Evolutionary conservation across 495 filamentous ascomycete genomes (phyloP).

Genomic region (Tetracladium marchalianum): DNA sequence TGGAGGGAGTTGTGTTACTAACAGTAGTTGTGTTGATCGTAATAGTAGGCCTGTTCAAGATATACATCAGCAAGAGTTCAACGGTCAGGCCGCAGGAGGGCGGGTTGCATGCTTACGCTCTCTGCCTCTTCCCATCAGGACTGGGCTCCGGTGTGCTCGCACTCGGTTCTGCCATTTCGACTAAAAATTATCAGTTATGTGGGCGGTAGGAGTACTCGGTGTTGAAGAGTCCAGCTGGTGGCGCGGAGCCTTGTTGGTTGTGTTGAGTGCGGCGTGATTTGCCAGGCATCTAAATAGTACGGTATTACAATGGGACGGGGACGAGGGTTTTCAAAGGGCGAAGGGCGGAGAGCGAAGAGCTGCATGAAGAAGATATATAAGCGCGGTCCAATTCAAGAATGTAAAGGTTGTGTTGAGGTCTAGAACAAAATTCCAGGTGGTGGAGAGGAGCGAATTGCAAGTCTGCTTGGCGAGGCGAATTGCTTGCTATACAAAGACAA

Average conservation of each 20-base stretch:
- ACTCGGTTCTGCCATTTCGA: constrained; percentile 8
- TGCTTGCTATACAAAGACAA: too few relatives aligned
- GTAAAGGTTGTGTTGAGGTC: too few relatives aligned
- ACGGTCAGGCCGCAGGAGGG: not conserved
- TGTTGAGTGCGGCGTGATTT: constrained; percentile 6
- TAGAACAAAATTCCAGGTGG: too few relatives aligned
- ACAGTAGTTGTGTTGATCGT: constrained; percentile 69
- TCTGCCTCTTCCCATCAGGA: constrained; percentile 17
- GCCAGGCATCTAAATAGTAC: constrained; percentile 15
- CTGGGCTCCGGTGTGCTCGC: constrained; percentile 12
- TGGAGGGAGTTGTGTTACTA: constrained; percentile 24
- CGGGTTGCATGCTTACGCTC: constrained; percentile 17
- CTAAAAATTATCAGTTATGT: not conserved
- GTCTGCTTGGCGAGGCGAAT: too few relatives aligned
- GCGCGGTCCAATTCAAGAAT: too few relatives aligned
- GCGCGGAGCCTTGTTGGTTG: constrained; percentile 17
- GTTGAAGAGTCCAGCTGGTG: constrained; percentile 15
- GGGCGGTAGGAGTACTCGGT: not conserved
- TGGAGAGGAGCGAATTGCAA: too few relatives aligned
- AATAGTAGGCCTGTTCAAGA: constrained; percentile 48
- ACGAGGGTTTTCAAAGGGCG: too few relatives aligned
- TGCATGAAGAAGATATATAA: too few relatives aligned
- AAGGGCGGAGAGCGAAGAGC: too few relatives aligned
- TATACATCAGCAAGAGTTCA: constrained; percentile 1
- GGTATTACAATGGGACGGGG: constrained; percentile 1